Evolutionary conservation across 2,329 filamentous ascomycete genomes (phyloP).

Genomic region (Emmonsia crescens): DNA sequence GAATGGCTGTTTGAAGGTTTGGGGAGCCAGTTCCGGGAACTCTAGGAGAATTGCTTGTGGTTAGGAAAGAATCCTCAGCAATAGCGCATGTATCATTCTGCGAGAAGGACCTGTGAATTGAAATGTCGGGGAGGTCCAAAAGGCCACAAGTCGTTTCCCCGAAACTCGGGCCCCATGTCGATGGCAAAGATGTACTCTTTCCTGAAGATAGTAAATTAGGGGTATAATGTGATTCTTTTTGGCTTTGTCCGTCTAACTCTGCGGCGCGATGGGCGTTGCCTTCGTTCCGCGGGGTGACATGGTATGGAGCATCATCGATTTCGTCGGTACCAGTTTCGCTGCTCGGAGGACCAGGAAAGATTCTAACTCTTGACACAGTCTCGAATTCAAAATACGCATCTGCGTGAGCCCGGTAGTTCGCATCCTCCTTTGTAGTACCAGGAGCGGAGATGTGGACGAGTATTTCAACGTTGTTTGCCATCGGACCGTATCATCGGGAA

Average conservation of each 20-base stretch:
- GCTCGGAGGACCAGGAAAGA: slow-evolving; percentile 7
- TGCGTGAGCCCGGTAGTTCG: slow-evolving; percentile 29
- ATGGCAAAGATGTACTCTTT: background rate
- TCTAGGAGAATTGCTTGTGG: background rate
- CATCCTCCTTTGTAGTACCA: slow-evolving; percentile 27
- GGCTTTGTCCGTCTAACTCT: background rate
- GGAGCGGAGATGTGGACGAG: slow-evolving; percentile 34
- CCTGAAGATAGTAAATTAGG: background rate
- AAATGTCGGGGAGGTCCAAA: background rate
- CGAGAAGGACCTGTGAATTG: background rate
- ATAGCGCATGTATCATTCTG: background rate
- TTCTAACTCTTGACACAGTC: slow-evolving; percentile 18
- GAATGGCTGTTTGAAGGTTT: background rate
- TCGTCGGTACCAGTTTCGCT: background rate
- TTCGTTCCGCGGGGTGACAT: background rate
- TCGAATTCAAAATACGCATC: slow-evolving; percentile 28
- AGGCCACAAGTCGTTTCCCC: background rate
- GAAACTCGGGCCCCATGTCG: slow-evolving; percentile 1
- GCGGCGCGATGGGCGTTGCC: background rate
- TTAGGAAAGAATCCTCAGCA: background rate
- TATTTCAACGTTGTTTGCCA: slow-evolving; percentile 23
- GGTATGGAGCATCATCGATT: background rate
- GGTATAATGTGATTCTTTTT: background rate
- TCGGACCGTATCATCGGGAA: background rate
- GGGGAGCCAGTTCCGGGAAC: background rate